phyloP scores from a whole-genome alignment of 1,284 basidiomycete genomes.

The Ceratobasidium sp. region DNA sequence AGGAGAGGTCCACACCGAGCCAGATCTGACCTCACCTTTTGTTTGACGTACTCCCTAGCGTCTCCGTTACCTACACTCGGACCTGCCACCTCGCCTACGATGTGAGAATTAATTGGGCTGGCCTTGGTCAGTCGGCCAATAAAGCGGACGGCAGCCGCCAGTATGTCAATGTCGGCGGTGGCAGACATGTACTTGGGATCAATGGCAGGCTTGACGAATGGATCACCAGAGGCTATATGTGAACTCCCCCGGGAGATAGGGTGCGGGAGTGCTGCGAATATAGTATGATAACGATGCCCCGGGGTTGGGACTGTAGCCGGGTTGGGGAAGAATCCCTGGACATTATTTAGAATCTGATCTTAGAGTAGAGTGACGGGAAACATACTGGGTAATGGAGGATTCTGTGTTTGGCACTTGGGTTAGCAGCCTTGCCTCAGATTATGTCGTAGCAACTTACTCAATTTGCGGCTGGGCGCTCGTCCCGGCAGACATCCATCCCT shows the following conservation, averaged over 20 bases:
- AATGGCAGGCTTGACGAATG: slow-evolving; percentile 55
- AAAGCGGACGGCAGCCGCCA: slow-evolving; percentile 27
- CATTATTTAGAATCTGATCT: no score
- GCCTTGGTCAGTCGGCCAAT: slow-evolving; percentile 24
- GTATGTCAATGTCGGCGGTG: slow-evolving; percentile 45
- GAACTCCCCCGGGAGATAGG: slow-evolving; percentile 48
- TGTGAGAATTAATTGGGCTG: neutral
- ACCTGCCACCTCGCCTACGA: slow-evolving; percentile 18
- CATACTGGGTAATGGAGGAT: slow-evolving; percentile 30
- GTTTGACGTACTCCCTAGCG: slow-evolving; percentile 30
- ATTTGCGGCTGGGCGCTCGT: slow-evolving; percentile 10
- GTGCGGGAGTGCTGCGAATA: slow-evolving; percentile 51
- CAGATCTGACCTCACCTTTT: slow-evolving; percentile 7
- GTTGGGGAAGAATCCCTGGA: slow-evolving; percentile 28
- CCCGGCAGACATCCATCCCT: slow-evolving; percentile 4
- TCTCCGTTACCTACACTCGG: neutral
- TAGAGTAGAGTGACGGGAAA: no score
- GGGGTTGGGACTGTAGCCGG: slow-evolving; percentile 42
- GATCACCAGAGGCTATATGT: slow-evolving; percentile 49
- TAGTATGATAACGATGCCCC: slow-evolving; percentile 43
- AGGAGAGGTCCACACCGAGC: neutral
- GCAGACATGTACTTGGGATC: slow-evolving; percentile 57
- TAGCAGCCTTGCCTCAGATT: no score
- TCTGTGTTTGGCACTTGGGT: neutral
- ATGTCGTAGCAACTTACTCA: slow-evolving; percentile 19